Base-by-base conservation (phyloP, 768 basidiomycete species). In the Tylopilus vinaceipallidus region DNA sequence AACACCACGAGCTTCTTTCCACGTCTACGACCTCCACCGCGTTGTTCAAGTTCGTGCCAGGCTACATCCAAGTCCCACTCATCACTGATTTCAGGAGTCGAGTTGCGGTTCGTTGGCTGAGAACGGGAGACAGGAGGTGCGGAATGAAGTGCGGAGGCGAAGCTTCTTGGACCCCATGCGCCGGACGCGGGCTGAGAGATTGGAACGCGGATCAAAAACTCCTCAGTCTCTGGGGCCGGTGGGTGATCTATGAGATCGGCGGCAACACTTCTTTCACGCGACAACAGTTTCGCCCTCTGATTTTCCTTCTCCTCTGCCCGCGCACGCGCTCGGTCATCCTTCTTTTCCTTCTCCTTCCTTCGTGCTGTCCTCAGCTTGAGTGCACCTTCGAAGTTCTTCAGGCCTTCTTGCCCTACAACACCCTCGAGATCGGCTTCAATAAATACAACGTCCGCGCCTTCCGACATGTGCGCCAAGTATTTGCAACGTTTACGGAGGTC, bases 401-500 rank as follows among this genome's bases (percentile, higher is more conserved):
- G 66, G 0, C 86, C 84, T 11, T 86, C 85, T 13, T 64, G 61
- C 26, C 91, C 88, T 17, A 98, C 89, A 30, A 95, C 88, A 7
- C 74, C 75, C 49, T 79, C 75, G 16, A 98, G 72, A 63, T 95
- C 87, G 8, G 91, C 83, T 69, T 99, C 95, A 46, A 98, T 74
- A 68, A 98, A 98, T 20, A 93, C 86, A 38, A 98, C 91, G 61
- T 98, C 95, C 32, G 91, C 86, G 37, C 91, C 86, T 49, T 91
- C 86, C 2, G 95, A 91, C 58, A 98, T 77, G 68, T 98, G 95
- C 4, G 83, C 83, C 53, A 99, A 85, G 67, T 98, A 98, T 65
- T 95, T 95, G 76, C 92, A 98, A 27, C 95, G 85, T 69, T 92
- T 90, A 41, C 95, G 84, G 23, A 99, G 75, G 52, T 97, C 94